phyloP scores from a whole-genome alignment of 805 yeast genomes.

The Starmerella riodocensis region DNA sequence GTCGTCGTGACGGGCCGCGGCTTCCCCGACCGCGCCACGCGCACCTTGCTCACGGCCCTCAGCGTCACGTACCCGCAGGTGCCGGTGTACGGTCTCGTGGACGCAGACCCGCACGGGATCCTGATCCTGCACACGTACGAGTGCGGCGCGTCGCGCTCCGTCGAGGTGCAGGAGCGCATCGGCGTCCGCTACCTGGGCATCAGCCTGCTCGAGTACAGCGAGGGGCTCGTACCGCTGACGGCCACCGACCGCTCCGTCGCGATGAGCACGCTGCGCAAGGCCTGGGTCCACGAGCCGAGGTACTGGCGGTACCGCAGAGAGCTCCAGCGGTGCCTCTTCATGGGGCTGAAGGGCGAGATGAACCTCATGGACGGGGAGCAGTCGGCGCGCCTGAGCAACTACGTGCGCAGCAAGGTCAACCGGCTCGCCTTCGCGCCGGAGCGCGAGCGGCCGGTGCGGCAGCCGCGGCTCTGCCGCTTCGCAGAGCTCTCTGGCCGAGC shows the following conservation, averaged over 20 bases:
- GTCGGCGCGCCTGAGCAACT: slow-evolving; percentile 13
- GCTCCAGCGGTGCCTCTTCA: slow-evolving; percentile 39
- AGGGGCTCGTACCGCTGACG: slow-evolving; percentile 25
- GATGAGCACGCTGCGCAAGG: slow-evolving; percentile 24
- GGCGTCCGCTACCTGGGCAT: slow-evolving; percentile 32
- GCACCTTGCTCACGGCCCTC: slow-evolving; percentile 30
- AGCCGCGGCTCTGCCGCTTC: too few species aligned
- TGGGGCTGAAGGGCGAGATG: slow-evolving; percentile 48
- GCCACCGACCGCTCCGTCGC: slow-evolving; percentile 27
- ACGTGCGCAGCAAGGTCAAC: slow-evolving; percentile 17
- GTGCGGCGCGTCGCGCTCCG: slow-evolving; percentile 18
- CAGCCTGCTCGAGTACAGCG: slow-evolving; percentile 29
- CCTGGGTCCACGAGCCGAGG: slow-evolving; percentile 19
- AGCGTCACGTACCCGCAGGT: slow-evolving; percentile 24
- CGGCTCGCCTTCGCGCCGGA: too few species aligned
- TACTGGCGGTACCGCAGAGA: slow-evolving; percentile 31
- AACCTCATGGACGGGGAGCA: slow-evolving; percentile 28
- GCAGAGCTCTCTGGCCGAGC: too few species aligned
- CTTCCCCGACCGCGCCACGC: slow-evolving; percentile 47
- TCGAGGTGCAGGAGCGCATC: slow-evolving; percentile 11
- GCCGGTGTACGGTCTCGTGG: slow-evolving; percentile 40
- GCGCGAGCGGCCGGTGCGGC: too few species aligned
- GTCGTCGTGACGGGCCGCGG: slow-evolving; percentile 50
- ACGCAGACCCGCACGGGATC: slow-evolving; percentile 54
- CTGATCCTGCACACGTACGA: slow-evolving; percentile 34